Conservation (phyloP, 352 stramenopile genomes). For the Phytophthora nicotianae region DNA sequence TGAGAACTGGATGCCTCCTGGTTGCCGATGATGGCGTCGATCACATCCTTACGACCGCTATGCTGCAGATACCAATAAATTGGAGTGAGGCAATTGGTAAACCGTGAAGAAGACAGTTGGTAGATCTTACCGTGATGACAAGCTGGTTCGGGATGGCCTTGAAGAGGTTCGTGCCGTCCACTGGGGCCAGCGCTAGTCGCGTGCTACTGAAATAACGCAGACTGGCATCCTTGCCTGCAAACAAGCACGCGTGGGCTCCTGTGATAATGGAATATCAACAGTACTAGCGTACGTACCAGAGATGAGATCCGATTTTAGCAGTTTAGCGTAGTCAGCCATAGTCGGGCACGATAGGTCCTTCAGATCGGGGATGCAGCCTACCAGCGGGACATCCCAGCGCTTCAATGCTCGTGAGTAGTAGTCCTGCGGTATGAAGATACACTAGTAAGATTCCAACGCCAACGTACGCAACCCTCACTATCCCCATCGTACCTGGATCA, state of each 20-base stretch:
- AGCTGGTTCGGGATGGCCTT: conserved; percentile 88
- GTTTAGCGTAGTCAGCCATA: conserved; percentile 88
- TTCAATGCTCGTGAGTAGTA: conserved; percentile 92
- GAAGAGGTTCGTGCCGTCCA: conserved; percentile 79
- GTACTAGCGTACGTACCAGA: conserved; percentile 56
- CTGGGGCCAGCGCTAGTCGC: conserved; percentile 76
- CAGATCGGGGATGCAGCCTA: conserved; percentile 89
- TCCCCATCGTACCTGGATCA: conserved; percentile 74
- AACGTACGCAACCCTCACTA: too few relatives aligned
- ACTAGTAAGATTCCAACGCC: too few relatives aligned
- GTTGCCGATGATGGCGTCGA: conserved; percentile 87
- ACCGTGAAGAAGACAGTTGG: neutral
- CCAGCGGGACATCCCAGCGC: conserved; percentile 87
- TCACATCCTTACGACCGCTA: conserved; percentile 81
- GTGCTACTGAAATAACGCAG: conserved; percentile 87
- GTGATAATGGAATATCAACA: neutral
- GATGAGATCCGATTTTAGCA: conserved; percentile 83
- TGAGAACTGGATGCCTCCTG: conserved; percentile 71
- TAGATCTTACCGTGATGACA: conserved; percentile 72
- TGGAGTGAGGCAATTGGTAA: conserved; percentile 1
- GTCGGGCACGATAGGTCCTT: conserved; percentile 85
- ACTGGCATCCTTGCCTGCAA: conserved; percentile 62
- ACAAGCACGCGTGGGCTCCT: conserved; percentile 3
- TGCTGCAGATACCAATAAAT: conserved; percentile 53
- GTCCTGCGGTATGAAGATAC: conserved; percentile 44